phyloP scores from a whole-genome alignment of 2,329 filamentous ascomycete genomes.

The Lachnellula hyalina region DNA sequence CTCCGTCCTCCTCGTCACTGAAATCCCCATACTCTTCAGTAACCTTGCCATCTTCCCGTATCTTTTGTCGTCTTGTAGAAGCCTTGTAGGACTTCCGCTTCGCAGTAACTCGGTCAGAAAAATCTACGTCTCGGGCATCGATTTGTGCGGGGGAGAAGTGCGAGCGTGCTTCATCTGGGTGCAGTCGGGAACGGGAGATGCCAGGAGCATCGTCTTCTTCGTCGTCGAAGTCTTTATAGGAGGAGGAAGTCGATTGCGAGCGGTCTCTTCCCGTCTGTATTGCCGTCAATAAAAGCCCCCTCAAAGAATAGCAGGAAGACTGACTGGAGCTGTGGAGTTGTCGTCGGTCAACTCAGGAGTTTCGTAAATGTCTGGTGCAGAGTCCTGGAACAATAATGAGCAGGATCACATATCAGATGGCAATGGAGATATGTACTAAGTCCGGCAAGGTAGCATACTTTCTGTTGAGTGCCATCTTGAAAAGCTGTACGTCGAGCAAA shows the following conservation, averaged over 20 bases:
- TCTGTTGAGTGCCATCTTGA: constrained; percentile 64
- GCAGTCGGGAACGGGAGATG: constrained; percentile 72
- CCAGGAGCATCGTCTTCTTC: constrained; percentile 57
- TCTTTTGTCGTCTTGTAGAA: constrained; percentile 60
- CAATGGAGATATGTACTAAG: constrained; percentile 47
- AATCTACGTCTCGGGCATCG: constrained; percentile 74
- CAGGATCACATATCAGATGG: background rate
- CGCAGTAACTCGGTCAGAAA: constrained; percentile 79
- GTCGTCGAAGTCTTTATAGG: constrained; percentile 56
- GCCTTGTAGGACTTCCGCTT: constrained; percentile 81
- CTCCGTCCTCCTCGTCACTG: constrained; percentile 71
- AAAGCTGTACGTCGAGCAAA: background rate
- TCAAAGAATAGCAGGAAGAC: constrained; percentile 23
- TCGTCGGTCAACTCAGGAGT: constrained; percentile 91
- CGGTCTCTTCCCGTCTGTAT: constrained; percentile 39
- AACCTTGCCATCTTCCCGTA: constrained; percentile 51
- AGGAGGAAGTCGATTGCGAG: constrained; percentile 49
- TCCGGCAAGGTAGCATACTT: constrained; percentile 81
- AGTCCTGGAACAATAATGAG: constrained; percentile 55
- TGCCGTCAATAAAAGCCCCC: constrained; percentile 3
- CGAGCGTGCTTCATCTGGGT: constrained; percentile 72
- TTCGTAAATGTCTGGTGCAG: constrained; percentile 92
- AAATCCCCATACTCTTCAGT: constrained; percentile 64
- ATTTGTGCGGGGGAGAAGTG: constrained; percentile 72
- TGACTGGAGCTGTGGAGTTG: constrained; percentile 75